Percentiles rank a stretch among this genome's conserved stretches.
Evolutionary conservation across 805 yeast genomes (phyloP).

Genomic region (Candida sphagnicola): DNA sequence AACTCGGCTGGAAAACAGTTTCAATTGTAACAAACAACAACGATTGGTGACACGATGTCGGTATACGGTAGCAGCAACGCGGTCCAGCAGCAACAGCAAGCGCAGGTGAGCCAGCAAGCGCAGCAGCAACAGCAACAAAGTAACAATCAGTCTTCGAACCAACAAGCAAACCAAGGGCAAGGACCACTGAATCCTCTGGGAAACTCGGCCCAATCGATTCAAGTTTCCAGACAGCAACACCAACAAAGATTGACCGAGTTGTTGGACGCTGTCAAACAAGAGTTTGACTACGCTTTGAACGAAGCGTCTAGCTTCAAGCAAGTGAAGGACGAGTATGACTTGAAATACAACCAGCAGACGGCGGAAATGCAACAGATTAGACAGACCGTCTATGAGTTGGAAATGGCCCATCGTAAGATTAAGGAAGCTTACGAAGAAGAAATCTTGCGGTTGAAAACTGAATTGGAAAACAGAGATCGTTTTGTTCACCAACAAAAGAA

Average conservation of each 20-base stretch:
- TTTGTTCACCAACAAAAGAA: constrained; percentile 35
- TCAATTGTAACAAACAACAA: too few species aligned
- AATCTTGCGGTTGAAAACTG: constrained; percentile 77
- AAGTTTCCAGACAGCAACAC: constrained; percentile 37
- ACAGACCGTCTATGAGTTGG: constrained; percentile 90
- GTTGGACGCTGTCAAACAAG: constrained; percentile 87
- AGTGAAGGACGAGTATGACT: constrained; percentile 90
- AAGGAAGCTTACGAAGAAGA: constrained; percentile 96
- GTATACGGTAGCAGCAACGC: constrained; percentile 2
- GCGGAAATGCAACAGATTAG: constrained; percentile 92
- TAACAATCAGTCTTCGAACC: constrained; percentile 10
- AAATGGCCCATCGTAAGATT: constrained; percentile 89
- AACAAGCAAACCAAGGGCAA: constrained; percentile 21
- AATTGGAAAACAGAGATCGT: constrained; percentile 78
- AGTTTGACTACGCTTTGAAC: constrained; percentile 76
- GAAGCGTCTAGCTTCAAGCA: constrained; percentile 84
- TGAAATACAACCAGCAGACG: constrained; percentile 85
- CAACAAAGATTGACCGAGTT: constrained; percentile 65
- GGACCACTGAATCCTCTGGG: constrained; percentile 21
- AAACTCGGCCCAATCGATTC: constrained; percentile 13
- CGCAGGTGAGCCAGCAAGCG: constrained; percentile 12
- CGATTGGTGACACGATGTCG: too few species aligned
- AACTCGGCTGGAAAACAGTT: too few species aligned
- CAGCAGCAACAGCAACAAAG: constrained; percentile 6
- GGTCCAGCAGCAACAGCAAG: constrained; percentile 3